Base-by-base conservation (phyloP, 2,329 filamentous ascomycete genomes). In the Dactylonectria estremocensis region DNA sequence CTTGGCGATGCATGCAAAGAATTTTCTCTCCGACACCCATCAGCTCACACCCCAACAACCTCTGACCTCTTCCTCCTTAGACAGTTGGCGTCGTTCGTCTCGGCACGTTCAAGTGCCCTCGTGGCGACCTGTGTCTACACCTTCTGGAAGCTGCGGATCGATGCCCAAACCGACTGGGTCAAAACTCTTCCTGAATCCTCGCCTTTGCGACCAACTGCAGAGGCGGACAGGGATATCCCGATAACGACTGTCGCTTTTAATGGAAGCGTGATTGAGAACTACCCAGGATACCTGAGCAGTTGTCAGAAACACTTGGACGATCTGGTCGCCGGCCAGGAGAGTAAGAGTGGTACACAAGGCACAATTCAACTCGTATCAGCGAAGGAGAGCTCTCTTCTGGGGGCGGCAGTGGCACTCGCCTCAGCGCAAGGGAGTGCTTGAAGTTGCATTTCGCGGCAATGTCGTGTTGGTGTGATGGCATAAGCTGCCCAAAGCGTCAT, bases 211-310 rank as follows among this genome's bases (percentile, higher is more conserved):
- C 69, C 77, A 10, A 85, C 86, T 40, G 82, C 87, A 0, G 88
- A 90, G 71, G 81, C 81, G 16, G 89, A 89, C 69, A 82, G 82
- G 2, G 79, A 82, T 49, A 77, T 86, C 8, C 76, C 77, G 37
- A 81, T 82, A 63, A 90, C 88, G 3, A 86, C 88, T 2, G 89
- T 95, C n/a, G 92, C 92, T 3, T 95, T 92, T 80, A 95, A 94
- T 76, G 93, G 93, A 50, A 92, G 91, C 31, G 92, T 95, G 56
- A 90, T 95, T 58, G 92, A 95, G 80, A 91, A 91, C 73, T 95
- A 95, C 76, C 92, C 93, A 0, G 83, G 84, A 8, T 95, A 94
- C 78, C 83, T 87, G 22, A 80, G 79, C 35, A 85, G 82, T 48
- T 91, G 90, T 74, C 92, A 95, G 78, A 77, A 77, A 6, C 90